A percentile compares a stretch with the other conserved stretches of the same genome.
Evolutionary conservation across 2,329 filamentous ascomycete genomes (phyloP).

Genomic region (Ceratocystis eucalypticola): DNA sequence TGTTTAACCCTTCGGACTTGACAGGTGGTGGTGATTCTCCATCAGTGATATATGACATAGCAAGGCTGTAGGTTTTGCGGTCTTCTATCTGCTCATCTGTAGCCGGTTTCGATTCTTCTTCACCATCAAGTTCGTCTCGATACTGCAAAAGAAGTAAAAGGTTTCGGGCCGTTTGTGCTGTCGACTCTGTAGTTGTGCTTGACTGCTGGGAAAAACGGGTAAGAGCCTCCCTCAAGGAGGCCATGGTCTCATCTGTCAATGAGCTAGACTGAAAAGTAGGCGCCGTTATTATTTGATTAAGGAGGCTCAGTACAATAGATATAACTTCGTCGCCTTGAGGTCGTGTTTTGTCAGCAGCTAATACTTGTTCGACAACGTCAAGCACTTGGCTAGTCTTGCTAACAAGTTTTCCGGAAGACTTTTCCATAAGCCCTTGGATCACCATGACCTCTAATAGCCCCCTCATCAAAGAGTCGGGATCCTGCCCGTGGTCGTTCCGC

Average conservation of each 20-base stretch:
- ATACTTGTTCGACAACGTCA: slow-evolving; percentile 47
- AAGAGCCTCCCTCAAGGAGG: slow-evolving; percentile 37
- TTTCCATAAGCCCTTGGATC: slow-evolving; percentile 51
- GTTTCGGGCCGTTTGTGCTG: slow-evolving; percentile 38
- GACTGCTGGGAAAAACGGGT: slow-evolving; percentile 27
- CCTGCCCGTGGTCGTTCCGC: slow-evolving; percentile 20
- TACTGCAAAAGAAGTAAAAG: slow-evolving; percentile 43
- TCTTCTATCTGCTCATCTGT: slow-evolving; percentile 43
- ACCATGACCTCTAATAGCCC: slow-evolving; percentile 46
- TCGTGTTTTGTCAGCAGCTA: slow-evolving; percentile 34
- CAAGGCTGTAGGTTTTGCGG: slow-evolving; percentile 47
- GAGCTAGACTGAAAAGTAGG: slow-evolving; percentile 41
- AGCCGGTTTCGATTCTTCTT: slow-evolving; percentile 29
- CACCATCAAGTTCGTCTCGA: slow-evolving; percentile 39
- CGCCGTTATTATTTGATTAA: slow-evolving; percentile 47
- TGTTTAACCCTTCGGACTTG: slow-evolving; percentile 49
- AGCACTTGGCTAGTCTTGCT: slow-evolving; percentile 51
- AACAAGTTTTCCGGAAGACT: slow-evolving; percentile 49
- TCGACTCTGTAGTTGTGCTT: slow-evolving; percentile 10
- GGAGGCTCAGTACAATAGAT: slow-evolving; percentile 43
- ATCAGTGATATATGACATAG: slow-evolving; percentile 49
- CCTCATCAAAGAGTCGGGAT: slow-evolving; percentile 29
- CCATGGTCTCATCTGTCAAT: slow-evolving; percentile 31
- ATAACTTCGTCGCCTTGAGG: slow-evolving; percentile 36
- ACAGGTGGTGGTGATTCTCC: slow-evolving; percentile 51